phyloP scores from a whole-genome alignment of 805 yeast species.

The Ogataea paraovalis region DNA sequence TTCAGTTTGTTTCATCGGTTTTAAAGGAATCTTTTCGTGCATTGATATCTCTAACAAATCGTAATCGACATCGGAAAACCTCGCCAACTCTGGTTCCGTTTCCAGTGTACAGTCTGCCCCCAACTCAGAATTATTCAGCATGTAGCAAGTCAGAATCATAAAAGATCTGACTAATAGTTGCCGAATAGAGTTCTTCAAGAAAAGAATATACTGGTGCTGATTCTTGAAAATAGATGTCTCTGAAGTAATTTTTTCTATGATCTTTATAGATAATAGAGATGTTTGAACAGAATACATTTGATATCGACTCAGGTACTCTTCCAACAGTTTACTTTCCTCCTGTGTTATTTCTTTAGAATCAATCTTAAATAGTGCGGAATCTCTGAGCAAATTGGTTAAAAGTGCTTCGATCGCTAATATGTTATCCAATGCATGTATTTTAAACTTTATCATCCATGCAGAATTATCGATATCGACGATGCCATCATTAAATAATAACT shows the following conservation, averaged over 20 bases:
- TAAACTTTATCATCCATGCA: slow-evolving; percentile 4
- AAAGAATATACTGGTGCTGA: slow-evolving; percentile 3
- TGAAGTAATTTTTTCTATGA: slow-evolving; percentile 2
- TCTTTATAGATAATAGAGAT: slow-evolving; percentile 2
- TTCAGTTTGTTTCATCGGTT: neutral
- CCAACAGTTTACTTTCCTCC: slow-evolving; percentile 4
- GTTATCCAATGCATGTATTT: neutral
- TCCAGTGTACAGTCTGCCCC: too few species aligned
- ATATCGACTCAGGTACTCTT: neutral
- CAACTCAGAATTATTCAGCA: neutral
- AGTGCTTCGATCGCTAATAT: neutral
- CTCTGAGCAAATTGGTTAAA: neutral
- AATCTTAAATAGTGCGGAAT: neutral
- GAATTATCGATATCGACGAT: neutral
- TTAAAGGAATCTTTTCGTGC: neutral
- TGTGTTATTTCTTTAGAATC: neutral
- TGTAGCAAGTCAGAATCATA: slow-evolving; percentile 1
- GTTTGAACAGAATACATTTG: neutral
- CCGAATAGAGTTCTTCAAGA: slow-evolving; percentile 8
- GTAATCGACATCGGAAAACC: slow-evolving; percentile 2
- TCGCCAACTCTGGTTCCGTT: neutral
- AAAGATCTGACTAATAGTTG: slow-evolving; percentile 1
- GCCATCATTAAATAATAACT: neutral
- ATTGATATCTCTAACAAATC: slow-evolving; percentile 4
- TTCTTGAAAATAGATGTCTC: slow-evolving; percentile 7